Evolutionary conservation across 2,329 filamentous ascomycete genomes (phyloP), one percentile per base, ranked within the genome.

Genomic region (Trichoderma sp.): DNA sequence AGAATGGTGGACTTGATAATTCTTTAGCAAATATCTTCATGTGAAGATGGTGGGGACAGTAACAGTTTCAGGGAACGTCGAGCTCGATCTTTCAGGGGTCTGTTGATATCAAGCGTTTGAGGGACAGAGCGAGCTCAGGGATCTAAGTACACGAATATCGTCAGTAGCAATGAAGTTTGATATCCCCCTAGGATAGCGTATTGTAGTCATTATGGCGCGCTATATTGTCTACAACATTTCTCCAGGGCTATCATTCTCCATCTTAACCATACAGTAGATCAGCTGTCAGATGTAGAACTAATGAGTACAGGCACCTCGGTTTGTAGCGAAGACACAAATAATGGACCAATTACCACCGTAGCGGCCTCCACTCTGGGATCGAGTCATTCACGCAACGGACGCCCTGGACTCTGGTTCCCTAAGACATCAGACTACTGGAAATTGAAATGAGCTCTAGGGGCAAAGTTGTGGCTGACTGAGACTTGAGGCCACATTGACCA

Each of bases 391-490:
- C 25, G 19, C 53, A 42, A 10, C 52, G 29, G 15, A 25, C 8
- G 39, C 34, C 61, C 61, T 65, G 52, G 48, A 19, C 63, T 65
- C 63, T 27, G 52, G 42, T 54, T 42, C 50, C 27, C 50, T 22
- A 35, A 56, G 50, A 42, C 52, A 45, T 32, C 19, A 42, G 54
- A 52, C 53, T 48, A 48, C 27, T 65, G 22, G 37, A 56, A 65
- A 57, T 34, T 65, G 35, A 65, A 65, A 65, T 65, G 63, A 65
- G 63, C 25, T 56, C 35, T 6, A 25, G 29, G n/a, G 27, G 10
- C 27, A 48, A 35, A 56, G 35, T 8, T 35, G 63, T 65, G 19
- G 29, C 52, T 8, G 63, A 48, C 63, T 57, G 19, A 65, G 63
- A 65, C 52, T 10, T 54, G 48, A 34, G 37, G 39, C 34, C 22